These are phyloP conservation scores for Alternaria angustiovoidea DNA, from an alignment of 2,329 filamentous ascomycete species.

Conservation along the genomic window DNA sequence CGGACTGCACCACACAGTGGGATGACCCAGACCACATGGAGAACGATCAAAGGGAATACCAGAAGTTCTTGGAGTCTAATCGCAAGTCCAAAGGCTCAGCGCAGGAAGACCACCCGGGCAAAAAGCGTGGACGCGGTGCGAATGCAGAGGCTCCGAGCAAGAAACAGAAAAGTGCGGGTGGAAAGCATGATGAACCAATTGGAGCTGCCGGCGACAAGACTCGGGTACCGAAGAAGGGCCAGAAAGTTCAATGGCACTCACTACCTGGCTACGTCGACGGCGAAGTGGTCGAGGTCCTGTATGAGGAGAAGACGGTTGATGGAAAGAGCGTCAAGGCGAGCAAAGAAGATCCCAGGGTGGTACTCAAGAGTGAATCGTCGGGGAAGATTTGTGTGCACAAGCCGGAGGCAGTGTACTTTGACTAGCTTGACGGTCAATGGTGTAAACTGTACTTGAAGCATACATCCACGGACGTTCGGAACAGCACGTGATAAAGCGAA, in stretches of 20 bases:
- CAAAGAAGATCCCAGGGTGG: conserved; percentile 54
- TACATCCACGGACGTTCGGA: background rate
- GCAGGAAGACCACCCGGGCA: conserved; percentile 15
- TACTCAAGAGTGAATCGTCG: conserved; percentile 50
- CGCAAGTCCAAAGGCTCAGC: conserved; percentile 11
- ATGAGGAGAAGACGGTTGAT: conserved; percentile 51
- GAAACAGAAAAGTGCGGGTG: conserved; percentile 45
- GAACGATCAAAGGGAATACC: conserved; percentile 36
- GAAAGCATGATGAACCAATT: conserved; percentile 29
- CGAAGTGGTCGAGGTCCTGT: conserved; percentile 54
- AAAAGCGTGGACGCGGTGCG: conserved; percentile 40
- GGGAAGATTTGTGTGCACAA: conserved; percentile 56
- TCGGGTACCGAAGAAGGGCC: conserved; percentile 53
- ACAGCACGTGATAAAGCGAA: background rate
- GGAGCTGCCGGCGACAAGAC: conserved; percentile 43
- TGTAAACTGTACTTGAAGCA: background rate
- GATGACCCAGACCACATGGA: conserved; percentile 40
- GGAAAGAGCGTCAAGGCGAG: conserved; percentile 54
- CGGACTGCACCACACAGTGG: conserved; percentile 43
- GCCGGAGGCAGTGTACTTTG: conserved; percentile 55
- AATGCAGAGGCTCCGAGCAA: conserved; percentile 42
- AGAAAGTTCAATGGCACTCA: conserved; percentile 54
- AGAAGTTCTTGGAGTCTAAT: conserved; percentile 38
- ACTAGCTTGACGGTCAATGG: conserved; percentile 28
- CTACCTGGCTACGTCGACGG: conserved; percentile 53